A percentile compares a stretch with the other conserved stretches of the same genome.
Conservation (phyloP, 83 land plant species). For the Larix sibirica region DNA sequence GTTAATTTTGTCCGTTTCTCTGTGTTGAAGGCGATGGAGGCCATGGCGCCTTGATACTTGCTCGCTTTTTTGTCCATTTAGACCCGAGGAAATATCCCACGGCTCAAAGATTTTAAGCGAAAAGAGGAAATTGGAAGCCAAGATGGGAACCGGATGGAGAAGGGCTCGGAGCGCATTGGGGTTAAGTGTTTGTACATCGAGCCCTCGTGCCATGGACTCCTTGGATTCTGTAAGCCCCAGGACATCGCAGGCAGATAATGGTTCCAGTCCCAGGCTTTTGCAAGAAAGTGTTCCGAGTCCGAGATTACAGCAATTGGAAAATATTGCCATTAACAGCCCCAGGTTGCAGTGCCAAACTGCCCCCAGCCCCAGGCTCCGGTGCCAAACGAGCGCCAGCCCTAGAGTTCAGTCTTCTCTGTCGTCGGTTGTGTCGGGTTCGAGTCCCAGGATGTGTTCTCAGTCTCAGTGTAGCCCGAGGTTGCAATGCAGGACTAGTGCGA, state of each 20-base stretch:
- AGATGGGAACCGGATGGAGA: conserved; percentile 65
- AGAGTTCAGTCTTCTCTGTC: neutral
- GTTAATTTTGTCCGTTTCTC: conserved; percentile 15
- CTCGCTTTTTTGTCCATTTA: neutral
- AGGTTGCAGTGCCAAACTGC: conserved; percentile 27
- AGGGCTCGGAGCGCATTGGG: conserved; percentile 31
- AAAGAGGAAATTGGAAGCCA: neutral
- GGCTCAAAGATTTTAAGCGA: neutral
- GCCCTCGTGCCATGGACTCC: conserved; percentile 28
- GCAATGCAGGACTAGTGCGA: conserved; percentile 34
- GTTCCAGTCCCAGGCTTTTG: conserved; percentile 23
- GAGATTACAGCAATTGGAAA: conserved; percentile 8
- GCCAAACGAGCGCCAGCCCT: conserved; percentile 15
- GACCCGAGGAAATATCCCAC: neutral
- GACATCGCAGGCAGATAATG: neutral
- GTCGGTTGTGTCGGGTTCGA: conserved; percentile 11
- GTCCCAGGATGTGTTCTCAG: conserved; percentile 14
- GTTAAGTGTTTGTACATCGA: conserved; percentile 42
- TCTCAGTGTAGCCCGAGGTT: conserved; percentile 27
- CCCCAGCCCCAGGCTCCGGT: conserved; percentile 23
- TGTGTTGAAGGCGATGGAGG: conserved; percentile 17
- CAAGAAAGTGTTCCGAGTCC: conserved; percentile 13
- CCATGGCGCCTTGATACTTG: conserved; percentile 5
- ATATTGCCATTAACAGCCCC: conserved; percentile 15
- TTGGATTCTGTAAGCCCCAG: conserved; percentile 14